phyloP scores from a whole-genome alignment of 2,329 filamentous ascomycete genomes.

The Penicillium sp. region DNA sequence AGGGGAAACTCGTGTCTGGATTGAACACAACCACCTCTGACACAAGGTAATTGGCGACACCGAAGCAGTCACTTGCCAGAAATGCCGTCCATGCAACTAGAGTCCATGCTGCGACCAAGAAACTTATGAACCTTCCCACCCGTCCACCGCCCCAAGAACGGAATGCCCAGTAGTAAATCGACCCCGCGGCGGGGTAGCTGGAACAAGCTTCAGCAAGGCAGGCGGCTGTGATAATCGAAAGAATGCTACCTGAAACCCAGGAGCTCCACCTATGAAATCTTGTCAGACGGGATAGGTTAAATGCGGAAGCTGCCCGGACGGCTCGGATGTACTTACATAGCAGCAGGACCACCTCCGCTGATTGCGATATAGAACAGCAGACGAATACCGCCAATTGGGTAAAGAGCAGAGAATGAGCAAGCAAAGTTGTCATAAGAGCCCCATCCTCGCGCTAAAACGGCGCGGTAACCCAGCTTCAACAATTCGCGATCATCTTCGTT shows the following conservation, averaged over 20 bases:
- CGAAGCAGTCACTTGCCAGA: slow-evolving; percentile 26
- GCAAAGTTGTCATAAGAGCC: slow-evolving; percentile 29
- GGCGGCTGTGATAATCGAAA: slow-evolving; percentile 29
- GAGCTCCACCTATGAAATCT: slow-evolving; percentile 20
- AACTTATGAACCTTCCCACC: slow-evolving; percentile 37
- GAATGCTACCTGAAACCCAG: slow-evolving; percentile 23
- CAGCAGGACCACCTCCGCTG: slow-evolving; percentile 25
- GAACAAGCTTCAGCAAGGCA: slow-evolving; percentile 33
- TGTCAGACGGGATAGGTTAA: neutral
- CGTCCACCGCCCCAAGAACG: slow-evolving; percentile 27
- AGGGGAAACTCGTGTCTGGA: slow-evolving; percentile 37
- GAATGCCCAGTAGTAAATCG: slow-evolving; percentile 35
- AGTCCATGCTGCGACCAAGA: slow-evolving; percentile 57
- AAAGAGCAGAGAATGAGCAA: slow-evolving; percentile 29
- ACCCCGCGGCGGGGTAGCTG: slow-evolving; percentile 31
- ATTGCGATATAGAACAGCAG: slow-evolving; percentile 30
- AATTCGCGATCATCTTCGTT: slow-evolving; percentile 29
- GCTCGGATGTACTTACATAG: slow-evolving; percentile 14
- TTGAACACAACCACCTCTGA: slow-evolving; percentile 43
- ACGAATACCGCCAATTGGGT: slow-evolving; percentile 29
- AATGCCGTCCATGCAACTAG: slow-evolving; percentile 55
- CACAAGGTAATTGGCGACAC: slow-evolving; percentile 28
- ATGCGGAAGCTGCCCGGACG: neutral
- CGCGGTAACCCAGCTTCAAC: slow-evolving; percentile 25
- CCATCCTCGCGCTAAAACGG: slow-evolving; percentile 27